phyloP scores from a whole-genome alignment of 768 basidiomycete species.

The Punctularia strigosozonata region DNA sequence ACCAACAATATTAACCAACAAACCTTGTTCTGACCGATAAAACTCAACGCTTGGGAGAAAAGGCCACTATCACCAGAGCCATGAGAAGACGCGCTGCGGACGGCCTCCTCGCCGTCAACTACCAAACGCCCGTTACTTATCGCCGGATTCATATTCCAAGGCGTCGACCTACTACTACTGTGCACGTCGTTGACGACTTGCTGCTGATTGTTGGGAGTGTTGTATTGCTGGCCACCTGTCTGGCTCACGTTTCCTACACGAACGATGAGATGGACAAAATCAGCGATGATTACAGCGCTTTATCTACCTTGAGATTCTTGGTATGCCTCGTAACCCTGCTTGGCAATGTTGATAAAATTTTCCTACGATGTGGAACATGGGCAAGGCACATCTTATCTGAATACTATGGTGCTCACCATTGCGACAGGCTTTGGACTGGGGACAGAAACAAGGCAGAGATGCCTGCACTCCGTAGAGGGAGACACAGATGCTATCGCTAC shows the following conservation, averaged over 20 bases:
- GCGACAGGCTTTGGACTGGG: too few relatives aligned
- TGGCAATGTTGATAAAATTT: constrained; percentile 56
- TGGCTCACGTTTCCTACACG: constrained; percentile 12
- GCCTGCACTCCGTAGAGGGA: too few relatives aligned
- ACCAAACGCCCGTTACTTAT: constrained; percentile 5
- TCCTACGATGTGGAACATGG: too few relatives aligned
- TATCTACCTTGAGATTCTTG: neutral
- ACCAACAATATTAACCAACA: constrained; percentile 3
- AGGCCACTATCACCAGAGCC: constrained; percentile 46
- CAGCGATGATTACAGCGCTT: neutral
- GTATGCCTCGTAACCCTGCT: constrained; percentile 50
- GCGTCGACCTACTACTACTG: constrained; percentile 1
- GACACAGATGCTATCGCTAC: too few relatives aligned
- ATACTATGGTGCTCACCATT: too few relatives aligned
- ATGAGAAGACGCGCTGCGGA: constrained; percentile 39
- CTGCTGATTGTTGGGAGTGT: constrained; percentile 35
- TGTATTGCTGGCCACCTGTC: constrained; percentile 59
- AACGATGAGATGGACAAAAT: neutral
- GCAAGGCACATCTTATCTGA: too few relatives aligned
- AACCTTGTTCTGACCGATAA: constrained; percentile 42
- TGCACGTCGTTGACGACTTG: constrained; percentile 10
- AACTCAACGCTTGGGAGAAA: constrained; percentile 43
- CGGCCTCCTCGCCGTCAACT: constrained; percentile 59
- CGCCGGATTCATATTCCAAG: neutral
- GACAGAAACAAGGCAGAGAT: too few relatives aligned